Conservation (phyloP, 352 stramenopile genomes). For the Phytophthora pistaciae region DNA sequence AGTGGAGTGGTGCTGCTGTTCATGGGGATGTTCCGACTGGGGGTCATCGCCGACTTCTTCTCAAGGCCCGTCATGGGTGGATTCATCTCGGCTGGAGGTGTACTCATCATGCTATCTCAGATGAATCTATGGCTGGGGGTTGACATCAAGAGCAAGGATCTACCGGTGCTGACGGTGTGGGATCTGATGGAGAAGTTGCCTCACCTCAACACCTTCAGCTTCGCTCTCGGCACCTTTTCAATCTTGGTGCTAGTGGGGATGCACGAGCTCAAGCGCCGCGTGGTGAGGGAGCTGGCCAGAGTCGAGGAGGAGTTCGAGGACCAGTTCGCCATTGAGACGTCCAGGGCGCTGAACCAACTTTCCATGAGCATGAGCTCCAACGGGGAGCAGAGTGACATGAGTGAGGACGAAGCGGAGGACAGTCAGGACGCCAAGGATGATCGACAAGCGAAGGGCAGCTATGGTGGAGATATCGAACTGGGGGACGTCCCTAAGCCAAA, state of each 20-base stretch:
- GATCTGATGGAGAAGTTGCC: constrained; percentile 59
- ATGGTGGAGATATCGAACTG: constrained; percentile 22
- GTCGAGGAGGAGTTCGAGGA: constrained; percentile 49
- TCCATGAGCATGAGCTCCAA: constrained; percentile 37
- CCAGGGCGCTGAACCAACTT: constrained; percentile 37
- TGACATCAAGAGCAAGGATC: constrained; percentile 49
- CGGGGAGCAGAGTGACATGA: constrained; percentile 29
- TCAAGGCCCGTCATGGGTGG: constrained; percentile 78
- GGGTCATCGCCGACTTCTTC: constrained; percentile 76
- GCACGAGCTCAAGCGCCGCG: constrained; percentile 44
- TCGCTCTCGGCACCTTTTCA: constrained; percentile 55
- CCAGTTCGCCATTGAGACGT: constrained; percentile 59
- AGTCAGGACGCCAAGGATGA: constrained; percentile 31
- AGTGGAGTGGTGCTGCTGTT: constrained; percentile 65
- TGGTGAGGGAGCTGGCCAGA: constrained; percentile 49
- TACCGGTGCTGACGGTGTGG: constrained; percentile 65
- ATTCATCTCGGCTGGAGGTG: constrained; percentile 70
- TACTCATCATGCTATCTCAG: constrained; percentile 80
- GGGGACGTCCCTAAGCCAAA: constrained; percentile 22
- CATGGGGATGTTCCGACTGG: constrained; percentile 66
- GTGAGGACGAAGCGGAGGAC: constrained; percentile 33
- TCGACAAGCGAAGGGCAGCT: constrained; percentile 10
- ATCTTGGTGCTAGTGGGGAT: constrained; percentile 59
- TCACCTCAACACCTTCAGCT: constrained; percentile 62
- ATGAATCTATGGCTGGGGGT: constrained; percentile 67